Evolutionary conservation across 306 rosid species (phyloP).

Genomic region (Gillenia trifoliata): DNA sequence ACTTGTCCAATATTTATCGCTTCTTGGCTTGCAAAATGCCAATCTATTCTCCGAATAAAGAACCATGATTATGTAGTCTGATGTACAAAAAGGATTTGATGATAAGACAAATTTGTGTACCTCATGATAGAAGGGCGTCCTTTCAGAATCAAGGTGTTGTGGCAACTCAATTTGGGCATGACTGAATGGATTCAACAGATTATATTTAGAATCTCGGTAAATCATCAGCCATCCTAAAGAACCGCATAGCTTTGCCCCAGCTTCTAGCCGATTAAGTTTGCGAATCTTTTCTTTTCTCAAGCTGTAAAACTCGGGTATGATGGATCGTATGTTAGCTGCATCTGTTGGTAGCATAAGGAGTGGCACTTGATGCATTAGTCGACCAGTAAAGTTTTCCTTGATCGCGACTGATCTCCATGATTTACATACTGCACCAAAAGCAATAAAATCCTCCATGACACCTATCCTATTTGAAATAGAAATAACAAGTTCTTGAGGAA

Average conservation of each 20-base stretch:
- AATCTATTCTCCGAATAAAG: neutral
- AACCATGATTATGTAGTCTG: neutral
- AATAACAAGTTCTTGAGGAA: neutral
- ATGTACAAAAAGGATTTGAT: neutral
- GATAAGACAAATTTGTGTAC: neutral
- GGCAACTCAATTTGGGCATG: neutral
- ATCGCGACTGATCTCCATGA: neutral
- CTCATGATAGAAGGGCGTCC: neutral
- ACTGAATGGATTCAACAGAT: neutral
- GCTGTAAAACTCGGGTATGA: neutral
- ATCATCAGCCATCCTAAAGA: neutral
- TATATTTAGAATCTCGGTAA: neutral
- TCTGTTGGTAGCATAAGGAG: neutral
- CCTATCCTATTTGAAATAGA: neutral
- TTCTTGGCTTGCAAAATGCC: neutral
- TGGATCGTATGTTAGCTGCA: neutral
- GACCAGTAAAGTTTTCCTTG: neutral
- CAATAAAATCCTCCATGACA: neutral
- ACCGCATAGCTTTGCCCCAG: neutral
- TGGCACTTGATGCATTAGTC: neutral
- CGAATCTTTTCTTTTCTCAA: neutral
- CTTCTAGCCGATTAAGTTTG: neutral
- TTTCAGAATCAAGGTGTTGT: no score
- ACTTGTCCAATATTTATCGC: neutral
- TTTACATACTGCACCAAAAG: neutral